Evolutionary conservation across 345 rosid species (phyloP).

Genomic region (Combretum micranthum): DNA sequence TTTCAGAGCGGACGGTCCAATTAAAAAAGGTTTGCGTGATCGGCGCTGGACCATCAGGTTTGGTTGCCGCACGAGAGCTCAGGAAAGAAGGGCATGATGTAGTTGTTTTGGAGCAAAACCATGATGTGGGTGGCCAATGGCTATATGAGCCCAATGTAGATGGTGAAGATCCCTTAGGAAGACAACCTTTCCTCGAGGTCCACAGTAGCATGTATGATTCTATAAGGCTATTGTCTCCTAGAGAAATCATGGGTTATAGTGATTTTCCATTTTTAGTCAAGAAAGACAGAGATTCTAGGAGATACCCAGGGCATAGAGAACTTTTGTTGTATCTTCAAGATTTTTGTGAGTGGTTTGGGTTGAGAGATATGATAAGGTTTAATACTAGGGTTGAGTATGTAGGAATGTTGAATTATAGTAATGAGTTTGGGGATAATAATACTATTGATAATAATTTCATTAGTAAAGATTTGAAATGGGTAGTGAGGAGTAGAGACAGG

Average conservation of each 20-base stretch:
- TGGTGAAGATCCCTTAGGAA: slow-evolving; percentile 50
- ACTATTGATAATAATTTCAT: no score
- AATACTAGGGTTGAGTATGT: slow-evolving; percentile 75
- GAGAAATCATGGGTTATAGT: slow-evolving; percentile 86
- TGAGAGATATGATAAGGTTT: slow-evolving; percentile 69
- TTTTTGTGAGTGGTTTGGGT: slow-evolving; percentile 57
- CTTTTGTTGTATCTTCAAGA: slow-evolving; percentile 73
- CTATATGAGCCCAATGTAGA: slow-evolving; percentile 54
- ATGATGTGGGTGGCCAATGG: slow-evolving; percentile 94
- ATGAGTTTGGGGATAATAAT: slow-evolving; percentile 17
- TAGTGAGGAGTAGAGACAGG: slow-evolving; percentile 49
- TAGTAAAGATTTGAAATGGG: slow-evolving; percentile 46
- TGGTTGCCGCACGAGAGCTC: slow-evolving; percentile 81
- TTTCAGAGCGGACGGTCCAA: slow-evolving; percentile 16
- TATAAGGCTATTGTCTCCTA: slow-evolving; percentile 58
- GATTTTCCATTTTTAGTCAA: slow-evolving; percentile 79
- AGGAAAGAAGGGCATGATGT: slow-evolving; percentile 72
- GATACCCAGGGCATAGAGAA: slow-evolving; percentile 83
- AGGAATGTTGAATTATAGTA: slow-evolving; percentile 43
- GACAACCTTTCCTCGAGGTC: slow-evolving; percentile 31
- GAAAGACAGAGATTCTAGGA: slow-evolving; percentile 70
- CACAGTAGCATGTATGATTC: slow-evolving; percentile 91
- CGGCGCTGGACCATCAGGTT: slow-evolving; percentile 95
- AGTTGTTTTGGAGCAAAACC: slow-evolving; percentile 77
- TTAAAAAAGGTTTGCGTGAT: slow-evolving; percentile 68